Conservation (phyloP, 2,329 filamentous ascomycete genomes). For the Penicillium oxalicum region DNA sequence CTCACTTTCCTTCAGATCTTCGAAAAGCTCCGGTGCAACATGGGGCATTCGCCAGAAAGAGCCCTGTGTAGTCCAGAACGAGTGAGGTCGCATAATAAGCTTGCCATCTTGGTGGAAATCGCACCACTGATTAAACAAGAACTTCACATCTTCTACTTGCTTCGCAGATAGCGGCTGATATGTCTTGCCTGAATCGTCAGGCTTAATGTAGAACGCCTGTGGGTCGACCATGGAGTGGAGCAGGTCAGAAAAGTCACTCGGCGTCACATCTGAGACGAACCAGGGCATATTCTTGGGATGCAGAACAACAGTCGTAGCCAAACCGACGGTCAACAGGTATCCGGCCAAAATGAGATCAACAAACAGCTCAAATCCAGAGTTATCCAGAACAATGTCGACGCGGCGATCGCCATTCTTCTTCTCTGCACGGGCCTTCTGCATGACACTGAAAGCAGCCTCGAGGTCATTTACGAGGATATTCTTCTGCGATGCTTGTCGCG, state of each 20-base stretch:
- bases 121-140: slow-evolving; percentile 79
- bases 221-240: slow-evolving; percentile 74
- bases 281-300: slow-evolving; percentile 94
- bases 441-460: slow-evolving; percentile 54
- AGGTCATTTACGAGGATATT: slow-evolving; percentile 92
- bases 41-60: slow-evolving; percentile 82
- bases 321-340: slow-evolving; percentile 74
- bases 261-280: slow-evolving; percentile 95
- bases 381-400: slow-evolving; percentile 93
- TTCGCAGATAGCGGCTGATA: slow-evolving; percentile 59
- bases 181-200: slow-evolving; percentile 56
- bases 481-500: slow-evolving; percentile 77
- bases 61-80: slow-evolving; percentile 84
- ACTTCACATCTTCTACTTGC: slow-evolving; percentile 62
- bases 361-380: slow-evolving; percentile 94
- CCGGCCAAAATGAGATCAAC: slow-evolving; percentile 90
- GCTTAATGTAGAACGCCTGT: slow-evolving; percentile 69
- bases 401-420: slow-evolving; percentile 61
- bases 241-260: slow-evolving; percentile 75
- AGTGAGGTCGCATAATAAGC: slow-evolving; percentile 73
- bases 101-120: slow-evolving; percentile 74
- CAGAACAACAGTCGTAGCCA: slow-evolving; percentile 81
- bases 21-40: slow-evolving; percentile 59
- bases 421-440: slow-evolving; percentile 44
- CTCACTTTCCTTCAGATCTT: slow-evolving; percentile 76